Evolutionary conservation across 2,329 filamentous ascomycete species (phyloP).

Genomic region (Graphiopsis chlorocephala): DNA sequence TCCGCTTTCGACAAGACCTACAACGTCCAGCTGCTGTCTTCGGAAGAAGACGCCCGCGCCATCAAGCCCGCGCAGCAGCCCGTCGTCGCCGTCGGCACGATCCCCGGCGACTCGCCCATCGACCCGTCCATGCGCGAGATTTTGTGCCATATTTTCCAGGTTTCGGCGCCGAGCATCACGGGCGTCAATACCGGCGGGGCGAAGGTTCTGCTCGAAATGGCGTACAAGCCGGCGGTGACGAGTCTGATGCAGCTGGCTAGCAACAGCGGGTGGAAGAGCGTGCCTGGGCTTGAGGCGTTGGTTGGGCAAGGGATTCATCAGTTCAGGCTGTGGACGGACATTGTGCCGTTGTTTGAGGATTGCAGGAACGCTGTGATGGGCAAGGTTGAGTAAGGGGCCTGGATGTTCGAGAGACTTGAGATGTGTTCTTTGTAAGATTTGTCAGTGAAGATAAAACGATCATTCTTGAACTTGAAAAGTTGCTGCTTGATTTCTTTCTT

Average conservation of each 20-base stretch:
- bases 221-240: constrained; percentile 85
- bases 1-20: constrained; percentile 71
- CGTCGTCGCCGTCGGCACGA: constrained; percentile 78
- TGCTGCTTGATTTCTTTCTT: neutral
- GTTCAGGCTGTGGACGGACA: constrained; percentile 74
- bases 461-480: neutral
- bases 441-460: neutral
- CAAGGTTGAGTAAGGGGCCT: constrained; percentile 15
- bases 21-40: constrained; percentile 63
- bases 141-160: constrained; percentile 54
- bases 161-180: constrained; percentile 39
- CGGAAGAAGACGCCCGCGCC: constrained; percentile 49
- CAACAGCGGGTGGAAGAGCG: constrained; percentile 73
- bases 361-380: constrained; percentile 55
- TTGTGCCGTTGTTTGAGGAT: constrained; percentile 68
- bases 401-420: too few species aligned
- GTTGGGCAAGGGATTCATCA: constrained; percentile 83
- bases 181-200: constrained; percentile 37
- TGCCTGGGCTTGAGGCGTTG: constrained; percentile 85
- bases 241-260: constrained; percentile 80
- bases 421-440: neutral
- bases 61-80: constrained; percentile 52
- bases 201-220: constrained; percentile 81
- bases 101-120: constrained; percentile 83
- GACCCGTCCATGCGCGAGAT: constrained; percentile 67